Base-by-base conservation (phyloP, 768 basidiomycete genomes). In the Sporobolomyces phaffii region DNA sequence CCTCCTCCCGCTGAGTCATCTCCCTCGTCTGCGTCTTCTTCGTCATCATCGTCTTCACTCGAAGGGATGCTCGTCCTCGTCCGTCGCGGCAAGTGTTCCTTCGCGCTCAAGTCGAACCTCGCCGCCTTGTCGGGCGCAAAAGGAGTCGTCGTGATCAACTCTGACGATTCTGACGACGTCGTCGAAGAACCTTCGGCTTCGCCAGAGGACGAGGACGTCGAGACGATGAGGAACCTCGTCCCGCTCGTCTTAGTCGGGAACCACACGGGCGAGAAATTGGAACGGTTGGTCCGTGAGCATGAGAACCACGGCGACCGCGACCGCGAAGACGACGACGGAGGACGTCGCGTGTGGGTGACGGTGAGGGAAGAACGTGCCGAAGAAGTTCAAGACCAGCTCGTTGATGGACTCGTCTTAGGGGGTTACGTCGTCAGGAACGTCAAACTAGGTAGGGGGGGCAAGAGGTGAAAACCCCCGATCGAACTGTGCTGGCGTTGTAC, bases 61-160 rank as follows among this genome's bases (percentile, higher is more conserved):
- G 26, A 50, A 18, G 49, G 40, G 29, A 36, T 31, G 24, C 45
- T 91, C 28, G 75, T 96, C 20, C 64, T 81, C 17, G 80, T 88
- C 20, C 81, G 81, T 48, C 83, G 94, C 33, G 94, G 94, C 8
- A 83, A 81, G 7, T 98, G 94, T 77, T 87, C 91, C 13, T 97
- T 98, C 78, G 77, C 90, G 18, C 83, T 89, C 70, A 99, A 99
- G 78, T 81, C 93, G 20, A 54, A 84, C 17, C 69, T 81, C 49
- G 92, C 91, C 7, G 82, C 82, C 22, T 78, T 81, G 13, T 88
- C 86, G 1, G 87, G 84, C 2, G 90, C 91, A 7, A 82, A 82
- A 0, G 93, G 90, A 2, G 84, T 92, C 13, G 78, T 98, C 18
- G 85, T 94, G 47, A 78, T 88, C 74, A 86, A 84, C 75, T 80